phyloP scores from a whole-genome alignment of 108 stramenopile species.

The Cyclotella cryptica region DNA sequence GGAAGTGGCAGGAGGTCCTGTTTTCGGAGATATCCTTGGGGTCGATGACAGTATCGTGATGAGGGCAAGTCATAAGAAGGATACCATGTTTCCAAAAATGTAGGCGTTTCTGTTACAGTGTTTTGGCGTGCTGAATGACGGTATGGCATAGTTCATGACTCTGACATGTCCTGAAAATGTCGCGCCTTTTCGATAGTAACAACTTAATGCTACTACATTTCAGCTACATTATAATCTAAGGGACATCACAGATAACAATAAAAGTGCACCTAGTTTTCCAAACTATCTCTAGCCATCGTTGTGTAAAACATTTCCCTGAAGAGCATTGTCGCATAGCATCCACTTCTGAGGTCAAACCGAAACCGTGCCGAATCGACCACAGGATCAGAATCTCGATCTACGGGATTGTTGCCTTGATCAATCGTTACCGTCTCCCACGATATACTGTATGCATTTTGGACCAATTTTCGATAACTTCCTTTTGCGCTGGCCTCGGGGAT shows the following conservation, averaged over 20 bases:
- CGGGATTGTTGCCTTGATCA: constrained; percentile 8
- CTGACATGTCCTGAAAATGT: constrained; percentile 8
- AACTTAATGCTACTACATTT: not conserved
- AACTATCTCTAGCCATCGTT: constrained; percentile 53
- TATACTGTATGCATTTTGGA: constrained; percentile 54
- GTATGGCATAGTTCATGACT: not conserved
- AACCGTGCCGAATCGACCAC: constrained; percentile 43
- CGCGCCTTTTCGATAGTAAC: too few relatives aligned
- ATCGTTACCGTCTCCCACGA: constrained; percentile 32
- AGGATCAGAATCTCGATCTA: too few relatives aligned
- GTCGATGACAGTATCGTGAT: constrained; percentile 56
- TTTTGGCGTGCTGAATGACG: constrained; percentile 14
- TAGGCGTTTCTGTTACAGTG: not conserved
- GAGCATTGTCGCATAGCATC: constrained; percentile 86
- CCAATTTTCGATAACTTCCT: constrained; percentile 77
- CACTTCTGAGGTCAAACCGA: constrained; percentile 73
- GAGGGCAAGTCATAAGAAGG: constrained; percentile 60
- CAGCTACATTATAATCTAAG: too few relatives aligned
- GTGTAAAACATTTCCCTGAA: constrained; percentile 84
- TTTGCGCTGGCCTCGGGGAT: constrained; percentile 71
- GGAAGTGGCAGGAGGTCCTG: constrained; percentile 53
- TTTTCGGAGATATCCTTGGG: constrained; percentile 80
- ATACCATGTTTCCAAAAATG: constrained; percentile 18
- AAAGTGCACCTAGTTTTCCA: not conserved
- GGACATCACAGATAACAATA: too few relatives aligned